Base-by-base conservation (phyloP, 306 rosid species). In the Ammopiptanthus mongolicus region DNA sequence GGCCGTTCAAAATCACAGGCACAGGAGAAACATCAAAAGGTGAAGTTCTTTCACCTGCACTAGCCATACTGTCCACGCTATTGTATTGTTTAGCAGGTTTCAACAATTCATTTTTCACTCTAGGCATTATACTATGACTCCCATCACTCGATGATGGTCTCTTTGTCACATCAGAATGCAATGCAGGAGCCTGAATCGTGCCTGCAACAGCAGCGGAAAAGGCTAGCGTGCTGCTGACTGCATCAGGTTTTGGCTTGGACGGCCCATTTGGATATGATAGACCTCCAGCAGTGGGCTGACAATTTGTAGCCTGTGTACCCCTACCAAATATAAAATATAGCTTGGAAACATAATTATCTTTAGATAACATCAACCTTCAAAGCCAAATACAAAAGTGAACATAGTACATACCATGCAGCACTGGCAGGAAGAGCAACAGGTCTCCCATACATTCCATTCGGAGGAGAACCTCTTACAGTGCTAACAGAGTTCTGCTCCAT, bases 381-480 rank as follows among this genome's bases (percentile, higher is more conserved):
- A 73, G 69, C 60, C 58, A 73, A 73, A 77, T 37, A 39, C 25
- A 63, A 31, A 76, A 71, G 63, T 23, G 14, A 44, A 44, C 72
- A 58, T 76, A 84, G 17, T 25, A 51, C 76, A 59, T 87, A 96
- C 98, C 99, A 92, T 52, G 97, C 90, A 33, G 99, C 82, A 36
- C 91, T 88, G 28, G 94, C 87, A 36, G 96, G 93, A 39, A 96
- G 96, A 58, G 89, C 73, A 10, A 81, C 60, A 47, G 93, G 85
- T 69, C 86, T 90, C 77, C 86, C 96, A 82, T 87, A 56, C 61
- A 86, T 76, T 86, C 91, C 98, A 83, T 90, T 89, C 4, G 99
- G 90, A 74, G 98, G 92, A 83, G 96, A 92, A 78, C 84, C 88
- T 83, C 87, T 84, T 53, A 57, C 63, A 10, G 62, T 68, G 79